Percentiles rank a stretch among this genome's conserved stretches.
Conservation (phyloP, 139 green algal genomes). For the Chlorella sp. region DNA sequence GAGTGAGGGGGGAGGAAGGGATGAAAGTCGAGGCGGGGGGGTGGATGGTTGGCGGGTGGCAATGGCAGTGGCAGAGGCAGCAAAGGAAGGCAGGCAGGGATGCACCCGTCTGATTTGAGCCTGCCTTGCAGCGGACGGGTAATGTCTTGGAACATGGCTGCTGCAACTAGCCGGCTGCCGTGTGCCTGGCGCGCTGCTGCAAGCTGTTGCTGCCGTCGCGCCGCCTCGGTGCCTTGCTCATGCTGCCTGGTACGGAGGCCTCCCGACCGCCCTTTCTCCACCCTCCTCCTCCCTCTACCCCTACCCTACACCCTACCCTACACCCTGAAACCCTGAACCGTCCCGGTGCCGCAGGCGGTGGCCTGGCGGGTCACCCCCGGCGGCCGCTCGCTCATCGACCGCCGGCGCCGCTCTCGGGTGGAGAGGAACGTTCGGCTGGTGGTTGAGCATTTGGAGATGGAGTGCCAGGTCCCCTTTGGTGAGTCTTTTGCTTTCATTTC, state of each 20-base stretch:
- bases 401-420: slow-evolving; percentile 50
- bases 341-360: slow-evolving; percentile 37
- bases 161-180: no score
- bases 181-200: no score
- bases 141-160: no score
- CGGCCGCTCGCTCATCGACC: slow-evolving; percentile 67
- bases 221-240: background rate
- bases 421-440: slow-evolving; percentile 62
- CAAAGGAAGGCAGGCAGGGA: no score
- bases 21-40: no score
- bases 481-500: background rate
- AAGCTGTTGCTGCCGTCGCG: background rate
- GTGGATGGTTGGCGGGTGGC: no score
- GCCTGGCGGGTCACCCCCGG: slow-evolving; percentile 69
- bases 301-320: no score
- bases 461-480: slow-evolving; percentile 52
- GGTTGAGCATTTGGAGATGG: slow-evolving; percentile 53
- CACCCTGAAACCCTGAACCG: background rate
- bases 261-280: background rate
- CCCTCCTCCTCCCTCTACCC: background rate
- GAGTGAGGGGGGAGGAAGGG: no score
- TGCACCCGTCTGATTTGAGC: no score
- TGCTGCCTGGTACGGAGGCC: no score
- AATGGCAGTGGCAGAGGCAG: no score
- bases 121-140: no score